Percentiles rank a stretch among this genome's conserved stretches.
These are phyloP conservation scores for Irpex sp. DNA, from an alignment of 1,284 basidiomycete genomes.

Conservation along the genomic window DNA sequence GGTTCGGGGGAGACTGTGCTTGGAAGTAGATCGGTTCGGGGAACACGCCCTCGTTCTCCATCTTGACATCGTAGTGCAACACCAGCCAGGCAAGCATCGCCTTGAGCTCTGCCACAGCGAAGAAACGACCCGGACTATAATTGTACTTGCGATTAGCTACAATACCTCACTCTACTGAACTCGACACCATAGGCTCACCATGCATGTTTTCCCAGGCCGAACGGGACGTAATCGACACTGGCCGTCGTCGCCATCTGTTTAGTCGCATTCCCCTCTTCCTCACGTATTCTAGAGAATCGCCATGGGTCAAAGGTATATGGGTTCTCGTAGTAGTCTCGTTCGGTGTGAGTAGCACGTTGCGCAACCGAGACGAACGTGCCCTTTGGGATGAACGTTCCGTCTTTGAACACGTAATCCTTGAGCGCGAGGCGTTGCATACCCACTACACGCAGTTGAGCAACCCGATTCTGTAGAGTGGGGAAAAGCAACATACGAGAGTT, in stretches of 20 bases:
- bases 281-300: slow-evolving; percentile 29
- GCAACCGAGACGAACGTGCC: slow-evolving; percentile 24
- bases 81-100: slow-evolving; percentile 22
- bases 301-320: slow-evolving; percentile 32
- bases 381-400: slow-evolving; percentile 31
- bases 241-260: slow-evolving; percentile 24
- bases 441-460: slow-evolving; percentile 20
- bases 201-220: slow-evolving; percentile 26
- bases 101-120: slow-evolving; percentile 24
- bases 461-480: neutral
- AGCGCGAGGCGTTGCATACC: slow-evolving; percentile 29
- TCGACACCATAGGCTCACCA: slow-evolving; percentile 18
- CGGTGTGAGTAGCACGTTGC: slow-evolving; percentile 25
- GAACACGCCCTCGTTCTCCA: slow-evolving; percentile 15
- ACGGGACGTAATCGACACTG: slow-evolving; percentile 21
- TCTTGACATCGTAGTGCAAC: slow-evolving; percentile 22
- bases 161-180: neutral
- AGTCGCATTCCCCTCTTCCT: slow-evolving; percentile 19
- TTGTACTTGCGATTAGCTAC: neutral
- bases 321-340: slow-evolving; percentile 31
- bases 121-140: slow-evolving; percentile 26
- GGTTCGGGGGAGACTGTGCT: slow-evolving; percentile 9
- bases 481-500: slow-evolving; percentile 20
- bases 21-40: slow-evolving; percentile 15
- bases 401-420: slow-evolving; percentile 36